Percentiles rank a stretch among this genome's conserved stretches.
These are phyloP conservation scores for Iberis pinnata DNA, from an alignment of 345 rosid genomes.

Conservation along the genomic window DNA sequence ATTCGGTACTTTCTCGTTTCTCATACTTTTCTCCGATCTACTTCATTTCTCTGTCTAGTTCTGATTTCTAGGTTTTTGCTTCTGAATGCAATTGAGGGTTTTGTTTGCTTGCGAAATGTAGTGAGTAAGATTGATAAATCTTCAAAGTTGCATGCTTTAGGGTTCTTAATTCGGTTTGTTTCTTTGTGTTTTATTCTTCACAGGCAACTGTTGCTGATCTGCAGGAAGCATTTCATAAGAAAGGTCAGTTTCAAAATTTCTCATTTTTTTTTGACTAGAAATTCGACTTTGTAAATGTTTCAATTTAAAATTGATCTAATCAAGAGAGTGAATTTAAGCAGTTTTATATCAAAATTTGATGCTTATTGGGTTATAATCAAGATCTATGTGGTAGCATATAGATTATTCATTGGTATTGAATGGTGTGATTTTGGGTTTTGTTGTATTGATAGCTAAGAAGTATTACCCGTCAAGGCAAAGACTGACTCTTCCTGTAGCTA, in stretches of 20 bases:
- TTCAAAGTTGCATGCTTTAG: conserved; percentile 6
- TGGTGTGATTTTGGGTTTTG: background rate
- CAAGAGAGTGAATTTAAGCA: background rate
- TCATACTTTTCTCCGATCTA: conserved; percentile 9
- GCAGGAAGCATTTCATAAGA: conserved; percentile 77
- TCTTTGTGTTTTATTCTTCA: conserved; percentile 14
- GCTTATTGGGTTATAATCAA: background rate
- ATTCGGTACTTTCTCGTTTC: conserved; percentile 44
- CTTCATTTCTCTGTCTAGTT: background rate
- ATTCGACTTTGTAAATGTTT: conserved; percentile 7
- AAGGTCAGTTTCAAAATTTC: conserved; percentile 44
- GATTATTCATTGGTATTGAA: background rate
- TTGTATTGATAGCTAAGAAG: conserved; percentile 57
- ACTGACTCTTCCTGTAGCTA: conserved; percentile 68
- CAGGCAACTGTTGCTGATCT: conserved; percentile 92
- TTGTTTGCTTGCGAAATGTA: conserved; percentile 12
- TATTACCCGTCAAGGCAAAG: conserved; percentile 96
- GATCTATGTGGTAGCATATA: no score
- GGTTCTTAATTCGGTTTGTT: conserved; percentile 7
- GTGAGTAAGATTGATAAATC: conserved; percentile 1
- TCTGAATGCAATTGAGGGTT: background rate
- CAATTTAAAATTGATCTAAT: conserved; percentile 6
- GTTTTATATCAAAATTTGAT: background rate
- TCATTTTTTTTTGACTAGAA: conserved; percentile 12
- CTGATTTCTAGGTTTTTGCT: conserved; percentile 4